Evolutionary conservation across 768 basidiomycete genomes (phyloP).

Genomic region (Panellus pusillus): DNA sequence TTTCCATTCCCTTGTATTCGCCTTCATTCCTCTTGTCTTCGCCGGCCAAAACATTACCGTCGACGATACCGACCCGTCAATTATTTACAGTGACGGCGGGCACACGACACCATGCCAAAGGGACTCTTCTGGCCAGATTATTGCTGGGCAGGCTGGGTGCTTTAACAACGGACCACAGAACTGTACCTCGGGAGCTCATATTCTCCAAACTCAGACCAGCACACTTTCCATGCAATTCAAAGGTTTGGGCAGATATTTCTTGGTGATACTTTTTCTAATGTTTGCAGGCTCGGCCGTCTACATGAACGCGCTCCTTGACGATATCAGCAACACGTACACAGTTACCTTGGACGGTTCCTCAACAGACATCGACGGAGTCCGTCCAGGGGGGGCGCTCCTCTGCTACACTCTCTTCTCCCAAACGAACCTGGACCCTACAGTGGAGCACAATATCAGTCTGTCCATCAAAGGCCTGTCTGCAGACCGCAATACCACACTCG

Average conservation of each 20-base stretch:
- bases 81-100: conserved; percentile 22
- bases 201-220: conserved; percentile 21
- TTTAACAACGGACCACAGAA: conserved; percentile 20
- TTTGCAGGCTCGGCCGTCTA: conserved; percentile 28
- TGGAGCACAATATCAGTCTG: conserved; percentile 25
- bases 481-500: conserved; percentile 12
- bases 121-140: conserved; percentile 5
- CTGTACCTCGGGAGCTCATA: conserved; percentile 22
- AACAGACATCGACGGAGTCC: conserved; percentile 26
- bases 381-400: conserved; percentile 17
- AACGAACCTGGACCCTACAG: conserved; percentile 24
- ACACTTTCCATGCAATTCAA: conserved; percentile 26
- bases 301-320: conserved; percentile 24
- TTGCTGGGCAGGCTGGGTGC: conserved; percentile 19
- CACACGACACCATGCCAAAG: conserved; percentile 11
- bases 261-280: background rate
- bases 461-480: conserved; percentile 27
- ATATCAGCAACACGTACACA: conserved; percentile 24
- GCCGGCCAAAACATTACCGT: conserved; percentile 24
- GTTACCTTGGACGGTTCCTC: conserved; percentile 26
- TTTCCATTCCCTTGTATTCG: background rate
- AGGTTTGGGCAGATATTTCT: conserved; percentile 8
- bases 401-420: conserved; percentile 28
- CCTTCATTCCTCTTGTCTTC: background rate
- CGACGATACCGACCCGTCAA: conserved; percentile 25